phyloP scores from a whole-genome alignment of 345 rosid genomes.

The Clarkia xantiana region DNA sequence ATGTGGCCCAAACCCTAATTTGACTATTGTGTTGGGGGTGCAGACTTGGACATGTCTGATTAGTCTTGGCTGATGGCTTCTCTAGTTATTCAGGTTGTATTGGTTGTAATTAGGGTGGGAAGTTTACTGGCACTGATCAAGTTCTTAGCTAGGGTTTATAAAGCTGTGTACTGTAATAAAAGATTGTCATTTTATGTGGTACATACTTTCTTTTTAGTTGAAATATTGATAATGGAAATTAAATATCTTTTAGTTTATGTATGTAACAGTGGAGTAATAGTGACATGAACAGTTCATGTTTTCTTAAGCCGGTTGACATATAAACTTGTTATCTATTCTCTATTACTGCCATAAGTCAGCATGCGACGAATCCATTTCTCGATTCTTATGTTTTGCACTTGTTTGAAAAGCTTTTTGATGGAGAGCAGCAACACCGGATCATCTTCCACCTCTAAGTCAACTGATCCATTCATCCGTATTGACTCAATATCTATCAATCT shows the following conservation, averaged over 20 bases:
- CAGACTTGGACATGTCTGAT: background rate
- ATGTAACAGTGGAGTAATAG: too few relatives aligned
- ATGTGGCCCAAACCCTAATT: conserved; percentile 10
- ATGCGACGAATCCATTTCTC: background rate
- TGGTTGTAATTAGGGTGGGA: too few relatives aligned
- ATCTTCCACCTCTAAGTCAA: background rate
- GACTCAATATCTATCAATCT: conserved; percentile 13
- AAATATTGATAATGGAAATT: background rate
- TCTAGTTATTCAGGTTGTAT: too few relatives aligned
- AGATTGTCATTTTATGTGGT: conserved; percentile 8
- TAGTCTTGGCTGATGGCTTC: background rate
- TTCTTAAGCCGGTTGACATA: too few relatives aligned
- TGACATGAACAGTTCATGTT: too few relatives aligned
- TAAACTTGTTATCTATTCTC: too few relatives aligned
- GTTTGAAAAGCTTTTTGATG: background rate
- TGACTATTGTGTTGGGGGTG: conserved; percentile 4
- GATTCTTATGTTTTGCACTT: background rate
- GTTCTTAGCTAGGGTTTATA: conserved; percentile 7
- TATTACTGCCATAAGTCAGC: background rate
- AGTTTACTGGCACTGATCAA: too few relatives aligned
- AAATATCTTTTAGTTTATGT: background rate
- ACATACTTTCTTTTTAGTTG: background rate
- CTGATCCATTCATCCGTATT: conserved; percentile 11
- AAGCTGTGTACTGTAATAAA: background rate
- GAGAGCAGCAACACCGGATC: conserved; percentile 2